Conservation (phyloP, 2,329 filamentous ascomycete genomes). For the Beauveria asiatica region DNA sequence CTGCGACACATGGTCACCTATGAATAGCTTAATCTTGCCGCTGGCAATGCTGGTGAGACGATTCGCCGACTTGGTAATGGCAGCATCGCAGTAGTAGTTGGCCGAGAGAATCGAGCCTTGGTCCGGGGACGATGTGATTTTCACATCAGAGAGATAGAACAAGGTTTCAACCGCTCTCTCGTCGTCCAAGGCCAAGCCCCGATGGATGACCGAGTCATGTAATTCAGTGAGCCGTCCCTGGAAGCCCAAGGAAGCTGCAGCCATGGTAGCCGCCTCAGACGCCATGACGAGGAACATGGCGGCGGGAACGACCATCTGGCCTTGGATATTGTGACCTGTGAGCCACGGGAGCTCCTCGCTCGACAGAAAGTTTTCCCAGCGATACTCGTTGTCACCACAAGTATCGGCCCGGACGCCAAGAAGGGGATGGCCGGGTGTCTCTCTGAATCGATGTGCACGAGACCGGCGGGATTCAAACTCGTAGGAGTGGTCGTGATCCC, state of each 20-base stretch:
- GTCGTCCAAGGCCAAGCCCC: conserved; percentile 10
- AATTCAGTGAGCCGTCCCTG: conserved; percentile 2
- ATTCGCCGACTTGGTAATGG: not conserved
- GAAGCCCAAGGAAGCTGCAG: not conserved
- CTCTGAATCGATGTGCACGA: not conserved
- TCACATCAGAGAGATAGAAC: conserved; percentile 2
- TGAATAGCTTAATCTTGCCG: conserved; percentile 1
- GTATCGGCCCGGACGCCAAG: not conserved
- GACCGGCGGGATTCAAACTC: conserved; percentile 1
- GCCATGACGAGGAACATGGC: conserved; percentile 24
- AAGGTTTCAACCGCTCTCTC: conserved; percentile 6
- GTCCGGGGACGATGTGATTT: not conserved
- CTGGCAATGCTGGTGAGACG: conserved; percentile 5
- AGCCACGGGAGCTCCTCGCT: conserved; percentile 27
- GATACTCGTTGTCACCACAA: conserved; percentile 3
- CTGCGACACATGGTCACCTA: not conserved
- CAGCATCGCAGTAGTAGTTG: not conserved
- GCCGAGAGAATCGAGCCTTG: not conserved
- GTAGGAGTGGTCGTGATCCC: conserved; percentile 1
- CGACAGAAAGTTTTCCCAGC: conserved; percentile 15
- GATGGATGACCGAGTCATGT: conserved; percentile 9
- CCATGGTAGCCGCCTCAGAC: conserved; percentile 1
- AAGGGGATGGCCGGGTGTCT: not conserved
- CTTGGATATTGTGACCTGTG: conserved; percentile 33
- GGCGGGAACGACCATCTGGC: conserved; percentile 31